Evolutionary conservation across 352 stramenopile species (phyloP), one percentile per base, ranked within the genome.

Genomic region (Phytophthora pisi): DNA sequence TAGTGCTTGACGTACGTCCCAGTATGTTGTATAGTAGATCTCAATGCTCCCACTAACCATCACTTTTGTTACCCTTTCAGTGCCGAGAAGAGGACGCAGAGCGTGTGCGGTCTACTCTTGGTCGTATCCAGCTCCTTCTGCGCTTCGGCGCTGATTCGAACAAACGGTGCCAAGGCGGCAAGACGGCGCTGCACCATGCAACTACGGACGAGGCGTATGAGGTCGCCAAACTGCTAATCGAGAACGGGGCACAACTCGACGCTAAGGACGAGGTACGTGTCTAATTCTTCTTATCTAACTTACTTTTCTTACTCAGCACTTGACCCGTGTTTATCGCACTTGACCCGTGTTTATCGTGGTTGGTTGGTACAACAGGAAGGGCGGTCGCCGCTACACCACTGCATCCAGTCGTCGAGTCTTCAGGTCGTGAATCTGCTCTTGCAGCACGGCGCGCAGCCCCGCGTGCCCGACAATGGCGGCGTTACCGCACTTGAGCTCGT

Each of bases 21-120:
- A 9, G 28, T 31, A 24, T 57, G 18, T 43, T 28, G 8, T 11
- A 36, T 9, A 11, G 2, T 36, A 36, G 30, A 36, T 11, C 7
- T 11, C 1, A 36, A 2, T 4, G 30, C 30, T 36, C 30, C 10
- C 7, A 36, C 30, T 36, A 36, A 36, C 30, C 30, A 36, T 36
- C 1, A 30, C 16, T 51, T 26, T 30, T 30, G 16, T 28, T 47
- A 5, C 18, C 4, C n/a, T 16, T 16, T 51, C n/a, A 70, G 64
- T 66, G 64, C 46, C 56, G 57, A 6, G 7, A 70, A 8, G 64
- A 70, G 40, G 64, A 70, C 24, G 64, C 43, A 9, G 56, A 66
- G 45, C 57, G 45, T 3, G 40, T 46, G 8, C 30, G 24, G 11
- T 15, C 13, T 2, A 62, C 64, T 15, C 2, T 66, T 13, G 40